A percentile compares a stretch with the other conserved stretches of the same genome.
phyloP scores from a whole-genome alignment of 176 grass and related monocot species.

The Paspalum notatum region DNA sequence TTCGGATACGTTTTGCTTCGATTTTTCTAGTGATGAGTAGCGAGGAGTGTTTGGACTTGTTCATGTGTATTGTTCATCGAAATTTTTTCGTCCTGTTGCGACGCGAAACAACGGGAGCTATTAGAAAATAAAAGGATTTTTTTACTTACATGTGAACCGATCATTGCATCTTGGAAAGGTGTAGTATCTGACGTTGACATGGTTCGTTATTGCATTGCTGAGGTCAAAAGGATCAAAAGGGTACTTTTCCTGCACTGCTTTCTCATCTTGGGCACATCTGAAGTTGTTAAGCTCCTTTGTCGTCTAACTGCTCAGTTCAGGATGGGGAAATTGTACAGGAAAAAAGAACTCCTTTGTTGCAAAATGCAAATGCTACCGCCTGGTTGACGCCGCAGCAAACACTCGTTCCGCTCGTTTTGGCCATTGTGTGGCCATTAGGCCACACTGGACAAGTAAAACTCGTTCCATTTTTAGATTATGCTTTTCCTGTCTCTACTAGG shows the following conservation, averaged over 20 bases:
- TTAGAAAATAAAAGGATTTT: not conserved
- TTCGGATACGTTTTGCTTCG: not conserved
- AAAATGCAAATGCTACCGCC: too few relatives aligned
- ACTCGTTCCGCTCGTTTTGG: too few relatives aligned
- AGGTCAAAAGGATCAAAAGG: constrained; percentile 33
- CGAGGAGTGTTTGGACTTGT: not conserved
- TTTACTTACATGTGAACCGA: not conserved
- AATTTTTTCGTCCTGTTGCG: not conserved
- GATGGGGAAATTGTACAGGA: not conserved
- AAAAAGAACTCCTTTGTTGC: too few relatives aligned
- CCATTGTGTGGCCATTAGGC: too few relatives aligned
- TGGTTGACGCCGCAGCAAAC: too few relatives aligned
- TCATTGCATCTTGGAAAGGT: constrained; percentile 21
- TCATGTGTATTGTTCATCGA: not conserved
- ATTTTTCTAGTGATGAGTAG: not conserved
- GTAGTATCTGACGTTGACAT: constrained; percentile 2
- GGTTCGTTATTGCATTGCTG: not conserved
- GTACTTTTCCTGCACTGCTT: constrained; percentile 4
- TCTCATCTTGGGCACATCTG: constrained; percentile 14
- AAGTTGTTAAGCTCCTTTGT: constrained; percentile 11
- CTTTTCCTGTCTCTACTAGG: too few relatives aligned
- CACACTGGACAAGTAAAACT: too few relatives aligned
- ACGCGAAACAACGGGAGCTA: not conserved
- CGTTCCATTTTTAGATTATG: too few relatives aligned
- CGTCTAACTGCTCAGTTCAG: constrained; percentile 14